phyloP scores from a whole-genome alignment of 768 basidiomycete species.

The Arthromyces matolae region DNA sequence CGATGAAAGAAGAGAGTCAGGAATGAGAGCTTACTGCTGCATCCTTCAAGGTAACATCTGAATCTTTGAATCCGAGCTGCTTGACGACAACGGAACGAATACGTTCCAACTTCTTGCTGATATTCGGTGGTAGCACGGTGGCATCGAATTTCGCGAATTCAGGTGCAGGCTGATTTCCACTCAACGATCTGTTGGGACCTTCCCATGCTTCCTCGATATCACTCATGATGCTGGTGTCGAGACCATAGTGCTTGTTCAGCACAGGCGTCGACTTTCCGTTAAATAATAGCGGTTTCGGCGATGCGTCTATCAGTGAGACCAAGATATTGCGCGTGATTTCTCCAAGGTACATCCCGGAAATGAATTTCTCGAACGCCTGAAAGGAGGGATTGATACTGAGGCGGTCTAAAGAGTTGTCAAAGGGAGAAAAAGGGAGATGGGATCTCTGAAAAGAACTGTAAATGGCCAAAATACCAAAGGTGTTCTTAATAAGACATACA shows the following conservation, averaged over 20 bases:
- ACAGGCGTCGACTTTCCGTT: constrained; percentile 64
- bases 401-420: constrained; percentile 90
- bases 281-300: constrained; percentile 73
- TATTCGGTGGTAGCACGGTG: constrained; percentile 26
- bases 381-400: constrained; percentile 89
- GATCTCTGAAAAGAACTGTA: constrained; percentile 48
- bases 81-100: constrained; percentile 61
- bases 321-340: constrained; percentile 88
- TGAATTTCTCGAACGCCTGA: constrained; percentile 97
- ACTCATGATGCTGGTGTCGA: constrained; percentile 93
- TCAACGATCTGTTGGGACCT: constrained; percentile 28
- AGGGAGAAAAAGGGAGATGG: constrained; percentile 82
- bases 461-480: not conserved
- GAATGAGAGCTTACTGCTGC: constrained; percentile 42
- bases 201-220: constrained; percentile 77
- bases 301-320: constrained; percentile 74
- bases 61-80: constrained; percentile 54
- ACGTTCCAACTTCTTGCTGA: constrained; percentile 41
- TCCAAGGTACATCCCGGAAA: constrained; percentile 98
- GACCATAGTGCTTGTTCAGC: constrained; percentile 89
- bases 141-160: constrained; percentile 34
- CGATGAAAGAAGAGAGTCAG: not conserved
- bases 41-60: constrained; percentile 54
- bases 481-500: constrained; percentile 40
- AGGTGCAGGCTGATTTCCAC: constrained; percentile 30